Conservation (phyloP, 768 basidiomycete genomes). For the Amanita inopinata region DNA sequence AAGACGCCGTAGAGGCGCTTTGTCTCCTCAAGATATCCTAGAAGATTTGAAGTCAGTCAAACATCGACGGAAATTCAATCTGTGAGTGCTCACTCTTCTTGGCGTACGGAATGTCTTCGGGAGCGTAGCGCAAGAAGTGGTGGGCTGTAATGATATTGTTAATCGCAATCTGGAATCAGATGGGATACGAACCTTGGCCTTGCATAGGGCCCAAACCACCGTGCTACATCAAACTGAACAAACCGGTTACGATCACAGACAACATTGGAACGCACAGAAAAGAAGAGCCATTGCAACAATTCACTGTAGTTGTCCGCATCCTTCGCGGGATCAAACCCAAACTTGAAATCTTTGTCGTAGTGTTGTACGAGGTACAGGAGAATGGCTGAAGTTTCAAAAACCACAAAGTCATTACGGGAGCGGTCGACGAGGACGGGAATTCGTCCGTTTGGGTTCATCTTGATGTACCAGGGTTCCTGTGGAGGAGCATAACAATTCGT, state of each 20-base stretch:
- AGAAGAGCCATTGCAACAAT: conserved; percentile 83
- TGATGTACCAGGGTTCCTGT: conserved; percentile 64
- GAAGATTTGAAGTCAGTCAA: conserved; percentile 6
- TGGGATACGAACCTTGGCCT: conserved; percentile 38
- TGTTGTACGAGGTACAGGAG: conserved; percentile 71
- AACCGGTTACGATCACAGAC: not conserved
- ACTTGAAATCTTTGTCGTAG: conserved; percentile 67
- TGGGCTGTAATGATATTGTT: conserved; percentile 31
- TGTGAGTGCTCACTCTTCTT: conserved; percentile 47
- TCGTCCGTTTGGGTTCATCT: conserved; percentile 62
- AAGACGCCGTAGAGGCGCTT: too few species aligned
- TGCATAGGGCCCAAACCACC: conserved; percentile 87
- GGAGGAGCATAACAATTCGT: conserved; percentile 1
- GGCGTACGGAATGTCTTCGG: conserved; percentile 60
- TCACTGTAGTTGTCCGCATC: conserved; percentile 57
- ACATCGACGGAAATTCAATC: not conserved
- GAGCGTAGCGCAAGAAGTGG: conserved; percentile 59
- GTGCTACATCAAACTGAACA: conserved; percentile 33
- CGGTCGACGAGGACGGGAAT: conserved; percentile 64
- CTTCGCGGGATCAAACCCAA: conserved; percentile 47
- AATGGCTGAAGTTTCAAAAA: conserved; percentile 78
- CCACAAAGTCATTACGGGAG: conserved; percentile 47
- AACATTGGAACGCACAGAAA: conserved; percentile 37
- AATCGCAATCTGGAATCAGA: not conserved
- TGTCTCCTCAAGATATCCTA: conserved; percentile 79